phyloP scores from a whole-genome alignment of 768 basidiomycete species.

The Cantharellus cinnabarinus region DNA sequence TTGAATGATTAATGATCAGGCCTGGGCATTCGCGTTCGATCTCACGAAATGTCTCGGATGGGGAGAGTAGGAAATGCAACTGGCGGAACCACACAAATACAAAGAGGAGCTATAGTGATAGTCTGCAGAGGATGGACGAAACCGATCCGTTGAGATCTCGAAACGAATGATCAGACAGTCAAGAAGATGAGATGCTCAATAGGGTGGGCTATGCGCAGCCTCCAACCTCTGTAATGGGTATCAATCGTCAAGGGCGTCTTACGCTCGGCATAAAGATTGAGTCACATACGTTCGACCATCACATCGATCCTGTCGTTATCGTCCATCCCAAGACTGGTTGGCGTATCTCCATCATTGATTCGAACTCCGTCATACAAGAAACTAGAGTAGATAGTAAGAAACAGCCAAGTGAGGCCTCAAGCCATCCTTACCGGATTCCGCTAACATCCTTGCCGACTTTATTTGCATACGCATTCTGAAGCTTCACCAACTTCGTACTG shows the following conservation, averaged over 20 bases:
- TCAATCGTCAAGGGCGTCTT: neutral
- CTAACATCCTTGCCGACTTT: constrained; percentile 80
- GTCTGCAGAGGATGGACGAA: too few relatives aligned
- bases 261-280: neutral
- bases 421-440: constrained; percentile 56
- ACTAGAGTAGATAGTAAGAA: constrained; percentile 20
- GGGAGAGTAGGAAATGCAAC: too few relatives aligned
- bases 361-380: constrained; percentile 80
- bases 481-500: constrained; percentile 77
- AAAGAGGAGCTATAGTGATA: too few relatives aligned
- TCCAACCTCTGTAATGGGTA: constrained; percentile 1
- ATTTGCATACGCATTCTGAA: constrained; percentile 78
- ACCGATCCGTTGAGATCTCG: too few relatives aligned
- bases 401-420: neutral
- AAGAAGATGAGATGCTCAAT: too few relatives aligned
- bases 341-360: constrained; percentile 81
- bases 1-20: too few relatives aligned
- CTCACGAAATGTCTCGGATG: too few relatives aligned
- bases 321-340: constrained; percentile 72
- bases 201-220: neutral
- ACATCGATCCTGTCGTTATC: constrained; percentile 77
- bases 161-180: too few relatives aligned
- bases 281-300: constrained; percentile 67
- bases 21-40: too few relatives aligned
- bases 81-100: too few relatives aligned